Evolutionary conservation across 2,329 filamentous ascomycete species (phyloP).

Genomic region (Cadophora sp.): DNA sequence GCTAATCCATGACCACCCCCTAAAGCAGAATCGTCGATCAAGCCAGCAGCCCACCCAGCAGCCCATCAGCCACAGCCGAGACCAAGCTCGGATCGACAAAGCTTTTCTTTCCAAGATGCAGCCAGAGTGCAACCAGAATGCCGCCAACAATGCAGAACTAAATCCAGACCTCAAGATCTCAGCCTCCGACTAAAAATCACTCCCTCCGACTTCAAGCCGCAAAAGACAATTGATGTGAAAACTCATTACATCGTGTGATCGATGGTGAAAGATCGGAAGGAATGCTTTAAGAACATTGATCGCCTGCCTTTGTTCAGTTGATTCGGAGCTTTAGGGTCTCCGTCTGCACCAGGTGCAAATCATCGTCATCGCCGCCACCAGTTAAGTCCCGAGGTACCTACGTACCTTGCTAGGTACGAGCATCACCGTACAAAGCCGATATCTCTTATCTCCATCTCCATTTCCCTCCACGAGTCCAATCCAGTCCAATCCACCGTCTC

Average conservation of each 20-base stretch:
- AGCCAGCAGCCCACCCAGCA: too few species aligned
- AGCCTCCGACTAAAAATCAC: not conserved
- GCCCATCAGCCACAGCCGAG: not conserved
- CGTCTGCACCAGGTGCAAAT: not conserved
- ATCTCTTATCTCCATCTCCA: not conserved
- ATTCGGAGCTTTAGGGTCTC: not conserved
- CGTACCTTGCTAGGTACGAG: not conserved
- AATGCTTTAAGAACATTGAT: too few species aligned
- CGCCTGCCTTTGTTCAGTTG: not conserved
- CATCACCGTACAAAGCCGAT: not conserved
- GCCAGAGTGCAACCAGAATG: too few species aligned
- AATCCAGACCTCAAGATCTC: not conserved
- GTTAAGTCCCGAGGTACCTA: too few species aligned
- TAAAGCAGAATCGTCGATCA: not conserved
- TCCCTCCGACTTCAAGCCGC: not conserved
- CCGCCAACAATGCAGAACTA: not conserved
- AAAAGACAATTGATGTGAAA: not conserved
- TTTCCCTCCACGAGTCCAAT: not conserved
- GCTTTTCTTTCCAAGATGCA: slow-evolving; percentile 9
- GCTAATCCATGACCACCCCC: slow-evolving; percentile 8
- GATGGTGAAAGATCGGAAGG: too few species aligned
- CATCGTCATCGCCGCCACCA: slow-evolving; percentile 12
- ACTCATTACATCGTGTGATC: not conserved
- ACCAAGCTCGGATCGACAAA: slow-evolving; percentile 1
- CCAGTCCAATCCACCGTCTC: not conserved